phyloP scores from a whole-genome alignment of 768 basidiomycete species.

The Pleurotus djamor region DNA sequence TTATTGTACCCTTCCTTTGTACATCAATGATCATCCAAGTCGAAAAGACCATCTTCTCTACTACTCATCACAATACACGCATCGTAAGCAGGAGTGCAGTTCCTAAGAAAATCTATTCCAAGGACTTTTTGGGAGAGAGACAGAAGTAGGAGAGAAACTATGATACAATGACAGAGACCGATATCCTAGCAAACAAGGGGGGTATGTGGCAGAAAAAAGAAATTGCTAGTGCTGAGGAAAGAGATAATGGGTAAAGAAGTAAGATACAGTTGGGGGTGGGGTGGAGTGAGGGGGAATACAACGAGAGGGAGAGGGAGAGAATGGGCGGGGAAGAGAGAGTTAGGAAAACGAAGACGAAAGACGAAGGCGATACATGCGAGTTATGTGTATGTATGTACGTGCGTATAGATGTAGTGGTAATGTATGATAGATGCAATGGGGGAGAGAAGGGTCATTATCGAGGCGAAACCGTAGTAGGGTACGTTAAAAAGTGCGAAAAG shows the following conservation, averaged over 20 bases:
- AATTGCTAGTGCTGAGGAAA: not conserved
- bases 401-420: not conserved
- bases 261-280: not conserved
- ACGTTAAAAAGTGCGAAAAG: not conserved
- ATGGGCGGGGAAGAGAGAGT: not conserved
- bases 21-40: too few relatives aligned
- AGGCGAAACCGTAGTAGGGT: not conserved
- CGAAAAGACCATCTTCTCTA: too few relatives aligned
- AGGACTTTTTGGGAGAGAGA: too few relatives aligned
- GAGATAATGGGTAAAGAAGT: too few relatives aligned
- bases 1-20: too few relatives aligned
- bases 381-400: not conserved
- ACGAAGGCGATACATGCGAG: conserved; percentile 1
- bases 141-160: conserved; percentile 2
- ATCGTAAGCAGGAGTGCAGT: too few relatives aligned
- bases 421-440: not conserved
- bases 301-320: not conserved
- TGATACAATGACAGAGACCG: conserved; percentile 5
- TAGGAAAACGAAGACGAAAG: not conserved
- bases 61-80: too few relatives aligned
- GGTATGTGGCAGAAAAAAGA: not conserved
- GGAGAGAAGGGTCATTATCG: not conserved
- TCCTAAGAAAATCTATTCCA: too few relatives aligned
- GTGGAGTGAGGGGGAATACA: too few relatives aligned
- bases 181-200: not conserved